phyloP scores from a whole-genome alignment of 169 alveolate genomes.

The Plasmodium sp. region DNA sequence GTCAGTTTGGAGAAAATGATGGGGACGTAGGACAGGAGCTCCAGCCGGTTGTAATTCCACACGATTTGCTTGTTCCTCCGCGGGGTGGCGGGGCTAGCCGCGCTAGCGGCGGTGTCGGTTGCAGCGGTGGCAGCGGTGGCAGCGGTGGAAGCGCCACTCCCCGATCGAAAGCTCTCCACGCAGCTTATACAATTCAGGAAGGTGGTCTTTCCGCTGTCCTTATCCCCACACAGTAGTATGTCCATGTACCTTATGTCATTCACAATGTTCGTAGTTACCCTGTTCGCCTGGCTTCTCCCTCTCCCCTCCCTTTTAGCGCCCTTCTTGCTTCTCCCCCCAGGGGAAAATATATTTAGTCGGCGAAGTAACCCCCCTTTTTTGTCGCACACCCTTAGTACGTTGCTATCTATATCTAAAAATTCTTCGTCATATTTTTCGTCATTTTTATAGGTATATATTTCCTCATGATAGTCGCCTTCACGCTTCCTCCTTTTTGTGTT shows the following conservation, averaged over 20 bases:
- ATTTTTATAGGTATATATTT: slow-evolving; percentile 51
- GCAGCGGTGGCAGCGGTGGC: too few species aligned
- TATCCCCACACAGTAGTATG: slow-evolving; percentile 68
- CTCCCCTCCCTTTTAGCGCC: neutral
- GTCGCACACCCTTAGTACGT: slow-evolving; percentile 3
- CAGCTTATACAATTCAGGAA: slow-evolving; percentile 66
- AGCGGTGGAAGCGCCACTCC: too few species aligned
- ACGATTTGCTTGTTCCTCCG: slow-evolving; percentile 4
- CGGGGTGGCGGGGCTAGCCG: too few species aligned
- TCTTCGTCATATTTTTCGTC: slow-evolving; percentile 67
- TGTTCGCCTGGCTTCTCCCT: neutral
- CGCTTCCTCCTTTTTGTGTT: slow-evolving; percentile 3
- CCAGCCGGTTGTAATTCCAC: slow-evolving; percentile 45
- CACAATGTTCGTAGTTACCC: slow-evolving; percentile 3
- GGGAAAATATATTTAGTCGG: slow-evolving; percentile 22
- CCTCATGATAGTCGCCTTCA: slow-evolving; percentile 18
- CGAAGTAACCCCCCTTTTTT: neutral
- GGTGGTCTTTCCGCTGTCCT: slow-evolving; percentile 64
- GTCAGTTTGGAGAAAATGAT: slow-evolving; percentile 48
- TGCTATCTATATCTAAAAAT: slow-evolving; percentile 52
- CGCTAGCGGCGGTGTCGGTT: too few species aligned
- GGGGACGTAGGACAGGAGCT: slow-evolving; percentile 50
- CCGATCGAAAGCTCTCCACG: neutral
- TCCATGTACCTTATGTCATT: slow-evolving; percentile 50
- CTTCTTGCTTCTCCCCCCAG: neutral